Percentiles rank a stretch among this genome's conserved stretches.
phyloP scores from a whole-genome alignment of 768 basidiomycete species.

The Floccularia luteovirens region DNA sequence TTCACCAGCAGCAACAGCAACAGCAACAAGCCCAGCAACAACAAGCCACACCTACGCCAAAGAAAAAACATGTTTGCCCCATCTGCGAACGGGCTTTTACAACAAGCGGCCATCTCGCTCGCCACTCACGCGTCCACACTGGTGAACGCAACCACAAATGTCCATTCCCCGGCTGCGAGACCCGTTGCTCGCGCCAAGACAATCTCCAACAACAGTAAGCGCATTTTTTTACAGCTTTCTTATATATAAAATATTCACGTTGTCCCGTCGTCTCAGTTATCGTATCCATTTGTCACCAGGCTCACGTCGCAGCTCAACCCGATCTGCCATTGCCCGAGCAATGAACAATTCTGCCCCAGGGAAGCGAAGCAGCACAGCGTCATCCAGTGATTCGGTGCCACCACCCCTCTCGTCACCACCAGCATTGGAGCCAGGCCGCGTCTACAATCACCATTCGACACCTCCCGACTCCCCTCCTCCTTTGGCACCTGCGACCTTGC shows the following conservation, averaged over 20 bases:
- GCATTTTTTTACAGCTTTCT: background rate
- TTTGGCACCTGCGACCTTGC: slow-evolving; percentile 42
- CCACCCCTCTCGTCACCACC: slow-evolving; percentile 32
- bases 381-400: slow-evolving; percentile 15
- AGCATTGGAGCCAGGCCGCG: slow-evolving; percentile 34
- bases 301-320: slow-evolving; percentile 60
- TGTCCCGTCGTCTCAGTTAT: slow-evolving; percentile 35
- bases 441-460: slow-evolving; percentile 26
- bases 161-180: slow-evolving; percentile 93
- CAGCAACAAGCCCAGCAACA: no score
- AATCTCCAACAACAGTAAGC: slow-evolving; percentile 66
- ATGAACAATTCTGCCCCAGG: slow-evolving; percentile 13
- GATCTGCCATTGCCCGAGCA: slow-evolving; percentile 46
- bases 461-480: slow-evolving; percentile 52
- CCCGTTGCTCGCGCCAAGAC: slow-evolving; percentile 84
- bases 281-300: slow-evolving; percentile 79
- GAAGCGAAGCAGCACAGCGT: slow-evolving; percentile 19
- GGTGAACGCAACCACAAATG: slow-evolving; percentile 91
- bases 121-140: slow-evolving; percentile 86
- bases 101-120: slow-evolving; percentile 82
- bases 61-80: slow-evolving; percentile 57
- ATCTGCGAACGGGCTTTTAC: slow-evolving; percentile 78
- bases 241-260: background rate
- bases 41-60: slow-evolving; percentile 13
- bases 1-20: background rate